Percentiles rank a stretch among this genome's conserved stretches.
These are phyloP conservation scores for Mycena floridula DNA, from an alignment of 768 basidiomycete genomes.

Conservation along the genomic window DNA sequence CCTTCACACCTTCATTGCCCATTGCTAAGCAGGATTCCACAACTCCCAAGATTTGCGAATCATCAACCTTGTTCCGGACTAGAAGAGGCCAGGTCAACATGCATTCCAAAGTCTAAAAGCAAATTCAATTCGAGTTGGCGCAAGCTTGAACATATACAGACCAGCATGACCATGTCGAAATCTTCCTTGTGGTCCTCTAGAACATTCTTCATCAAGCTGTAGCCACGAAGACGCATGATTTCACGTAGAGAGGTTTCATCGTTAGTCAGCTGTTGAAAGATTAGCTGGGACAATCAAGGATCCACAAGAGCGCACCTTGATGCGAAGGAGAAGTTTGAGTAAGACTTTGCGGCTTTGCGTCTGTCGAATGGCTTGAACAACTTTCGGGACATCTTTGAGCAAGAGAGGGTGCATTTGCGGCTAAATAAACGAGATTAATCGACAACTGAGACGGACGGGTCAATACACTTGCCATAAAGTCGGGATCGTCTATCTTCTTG, in stretches of 20 bases:
- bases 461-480: constrained; percentile 65
- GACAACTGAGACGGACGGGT: neutral
- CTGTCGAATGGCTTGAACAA: constrained; percentile 88
- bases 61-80: constrained; percentile 88
- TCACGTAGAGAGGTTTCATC: constrained; percentile 74
- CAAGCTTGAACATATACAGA: constrained; percentile 29
- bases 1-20: constrained; percentile 50
- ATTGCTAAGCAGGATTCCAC: constrained; percentile 49
- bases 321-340: constrained; percentile 74
- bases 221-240: constrained; percentile 89
- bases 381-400: constrained; percentile 81
- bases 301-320: constrained; percentile 62
- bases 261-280: constrained; percentile 66
- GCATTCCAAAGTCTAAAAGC: constrained; percentile 53
- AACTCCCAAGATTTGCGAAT: constrained; percentile 57
- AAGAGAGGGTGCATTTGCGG: constrained; percentile 71
- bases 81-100: constrained; percentile 77
- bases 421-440: constrained; percentile 28
- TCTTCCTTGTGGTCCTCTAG: constrained; percentile 73
- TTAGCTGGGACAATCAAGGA: neutral
- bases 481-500: constrained; percentile 86
- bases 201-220: constrained; percentile 86
- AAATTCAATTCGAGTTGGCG: neutral
- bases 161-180: constrained; percentile 61
- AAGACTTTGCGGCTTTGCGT: constrained; percentile 80